These are phyloP conservation scores for Arabidopsis lyrata DNA, from an alignment of 441 rosid species.

Conservation along the genomic window DNA sequence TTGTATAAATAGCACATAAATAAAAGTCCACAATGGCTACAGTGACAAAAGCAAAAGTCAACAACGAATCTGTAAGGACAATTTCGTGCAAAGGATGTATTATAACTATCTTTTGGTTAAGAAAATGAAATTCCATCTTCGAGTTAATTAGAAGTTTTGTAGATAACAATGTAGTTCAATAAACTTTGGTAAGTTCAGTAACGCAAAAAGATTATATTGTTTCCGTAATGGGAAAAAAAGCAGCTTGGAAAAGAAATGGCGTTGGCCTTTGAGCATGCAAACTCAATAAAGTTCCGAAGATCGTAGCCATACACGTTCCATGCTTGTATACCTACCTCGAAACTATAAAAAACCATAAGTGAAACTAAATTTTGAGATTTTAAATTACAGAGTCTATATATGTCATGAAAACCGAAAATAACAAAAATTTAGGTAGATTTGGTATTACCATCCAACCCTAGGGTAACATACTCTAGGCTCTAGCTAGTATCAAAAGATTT, in stretches of 20 bases:
- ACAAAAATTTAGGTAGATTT: conserved; percentile 12
- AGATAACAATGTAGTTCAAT: neutral
- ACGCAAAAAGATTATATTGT: conserved; percentile 2
- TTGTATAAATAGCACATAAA: neutral
- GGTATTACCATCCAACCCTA: conserved; percentile 18
- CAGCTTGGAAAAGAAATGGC: conserved; percentile 1
- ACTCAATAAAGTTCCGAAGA: conserved; percentile 12
- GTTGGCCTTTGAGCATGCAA: conserved; percentile 29
- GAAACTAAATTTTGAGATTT: conserved; percentile 12
- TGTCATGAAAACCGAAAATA: neutral
- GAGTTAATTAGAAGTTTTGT: neutral
- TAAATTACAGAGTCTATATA: neutral
- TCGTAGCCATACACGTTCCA: conserved; percentile 42
- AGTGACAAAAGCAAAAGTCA: conserved; percentile 9
- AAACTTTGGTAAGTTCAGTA: conserved; percentile 6
- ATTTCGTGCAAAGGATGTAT: neutral
- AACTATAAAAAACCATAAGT: neutral
- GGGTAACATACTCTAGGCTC: neutral
- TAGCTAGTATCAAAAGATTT: neutral
- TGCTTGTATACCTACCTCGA: conserved; percentile 32
- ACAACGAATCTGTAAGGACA: conserved; percentile 4
- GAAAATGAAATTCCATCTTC: neutral
- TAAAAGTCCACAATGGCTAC: conserved; percentile 25
- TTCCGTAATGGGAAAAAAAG: conserved; percentile 33
- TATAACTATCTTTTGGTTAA: neutral